phyloP scores from a whole-genome alignment of 176 grass and related monocot genomes.

The Areca catechu region DNA sequence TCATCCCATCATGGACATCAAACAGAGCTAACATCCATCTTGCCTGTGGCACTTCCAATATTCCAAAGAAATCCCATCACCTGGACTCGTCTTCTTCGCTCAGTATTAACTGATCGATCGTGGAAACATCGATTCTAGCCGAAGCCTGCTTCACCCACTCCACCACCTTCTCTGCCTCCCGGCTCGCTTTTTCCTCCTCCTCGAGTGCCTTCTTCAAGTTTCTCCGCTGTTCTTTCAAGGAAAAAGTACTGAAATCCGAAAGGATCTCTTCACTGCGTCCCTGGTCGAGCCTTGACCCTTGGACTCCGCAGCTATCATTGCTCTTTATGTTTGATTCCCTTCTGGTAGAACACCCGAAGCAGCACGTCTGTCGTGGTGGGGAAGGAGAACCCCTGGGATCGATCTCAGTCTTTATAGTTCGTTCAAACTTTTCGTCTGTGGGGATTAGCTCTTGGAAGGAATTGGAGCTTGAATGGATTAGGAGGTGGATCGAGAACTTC shows the following conservation, averaged over 20 bases:
- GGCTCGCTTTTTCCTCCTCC: slow-evolving; percentile 19
- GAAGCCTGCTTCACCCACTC: slow-evolving; percentile 30
- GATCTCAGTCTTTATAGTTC: too few relatives aligned
- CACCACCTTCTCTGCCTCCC: slow-evolving; percentile 24
- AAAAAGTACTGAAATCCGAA: slow-evolving; percentile 29
- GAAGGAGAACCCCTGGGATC: too few relatives aligned
- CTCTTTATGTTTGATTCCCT: not conserved
- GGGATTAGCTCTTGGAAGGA: too few relatives aligned
- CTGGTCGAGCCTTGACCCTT: not conserved
- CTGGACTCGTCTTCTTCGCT: slow-evolving; percentile 2
- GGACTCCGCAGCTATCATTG: not conserved
- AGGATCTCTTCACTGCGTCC: slow-evolving; percentile 25
- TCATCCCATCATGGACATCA: too few relatives aligned
- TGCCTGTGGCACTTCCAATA: too few relatives aligned
- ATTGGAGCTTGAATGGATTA: too few relatives aligned
- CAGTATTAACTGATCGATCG: slow-evolving; percentile 16
- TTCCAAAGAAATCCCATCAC: not conserved
- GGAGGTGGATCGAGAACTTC: too few relatives aligned
- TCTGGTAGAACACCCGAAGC: slow-evolving; percentile 8
- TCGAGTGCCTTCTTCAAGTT: slow-evolving; percentile 23
- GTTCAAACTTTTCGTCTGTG: too few relatives aligned
- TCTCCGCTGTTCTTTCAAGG: slow-evolving; percentile 27
- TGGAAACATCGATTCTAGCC: slow-evolving; percentile 22
- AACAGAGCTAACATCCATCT: too few relatives aligned
- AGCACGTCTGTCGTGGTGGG: not conserved